Evolutionary conservation across 2,329 filamentous ascomycete species (phyloP).

Genomic region (Paramyrothecium sp.): DNA sequence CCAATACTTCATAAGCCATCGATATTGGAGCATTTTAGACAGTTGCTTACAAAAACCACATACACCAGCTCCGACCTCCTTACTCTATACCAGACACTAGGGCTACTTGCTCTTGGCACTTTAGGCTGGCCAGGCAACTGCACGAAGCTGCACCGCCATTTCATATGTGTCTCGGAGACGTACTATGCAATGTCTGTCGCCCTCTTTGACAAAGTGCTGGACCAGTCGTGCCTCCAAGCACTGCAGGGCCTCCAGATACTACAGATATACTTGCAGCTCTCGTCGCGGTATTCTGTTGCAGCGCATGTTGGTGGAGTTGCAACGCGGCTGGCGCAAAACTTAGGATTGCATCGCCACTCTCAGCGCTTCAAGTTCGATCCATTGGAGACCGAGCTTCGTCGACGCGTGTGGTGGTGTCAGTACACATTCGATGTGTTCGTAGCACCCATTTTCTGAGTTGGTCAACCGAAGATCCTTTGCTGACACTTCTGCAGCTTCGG

Average conservation of each 20-base stretch:
- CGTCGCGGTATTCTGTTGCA: conserved; percentile 15
- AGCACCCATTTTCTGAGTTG: neutral
- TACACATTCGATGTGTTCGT: conserved; percentile 21
- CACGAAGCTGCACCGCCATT: conserved; percentile 10
- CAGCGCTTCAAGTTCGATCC: conserved; percentile 23
- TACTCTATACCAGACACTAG: conserved; percentile 13
- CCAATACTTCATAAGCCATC: conserved; percentile 14
- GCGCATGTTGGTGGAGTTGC: conserved; percentile 20
- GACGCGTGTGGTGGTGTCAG: conserved; percentile 23
- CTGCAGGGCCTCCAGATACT: conserved; percentile 18
- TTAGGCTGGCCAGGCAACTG: conserved; percentile 10
- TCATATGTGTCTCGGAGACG: conserved; percentile 16
- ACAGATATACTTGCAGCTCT: conserved; percentile 20
- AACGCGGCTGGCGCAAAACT: conserved; percentile 18
- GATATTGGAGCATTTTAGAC: conserved; percentile 7
- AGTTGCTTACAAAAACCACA: neutral
- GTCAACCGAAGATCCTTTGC: conserved; percentile 13
- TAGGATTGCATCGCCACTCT: conserved; percentile 21
- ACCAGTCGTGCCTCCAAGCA: conserved; percentile 13
- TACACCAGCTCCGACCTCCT: neutral
- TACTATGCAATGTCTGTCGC: conserved; percentile 14
- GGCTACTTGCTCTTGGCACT: conserved; percentile 15
- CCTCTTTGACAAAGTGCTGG: conserved; percentile 12
- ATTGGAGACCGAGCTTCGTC: conserved; percentile 19
- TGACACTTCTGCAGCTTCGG: no score